phyloP scores from a whole-genome alignment of 257 asterid species.

The Jasminum sambac region DNA sequence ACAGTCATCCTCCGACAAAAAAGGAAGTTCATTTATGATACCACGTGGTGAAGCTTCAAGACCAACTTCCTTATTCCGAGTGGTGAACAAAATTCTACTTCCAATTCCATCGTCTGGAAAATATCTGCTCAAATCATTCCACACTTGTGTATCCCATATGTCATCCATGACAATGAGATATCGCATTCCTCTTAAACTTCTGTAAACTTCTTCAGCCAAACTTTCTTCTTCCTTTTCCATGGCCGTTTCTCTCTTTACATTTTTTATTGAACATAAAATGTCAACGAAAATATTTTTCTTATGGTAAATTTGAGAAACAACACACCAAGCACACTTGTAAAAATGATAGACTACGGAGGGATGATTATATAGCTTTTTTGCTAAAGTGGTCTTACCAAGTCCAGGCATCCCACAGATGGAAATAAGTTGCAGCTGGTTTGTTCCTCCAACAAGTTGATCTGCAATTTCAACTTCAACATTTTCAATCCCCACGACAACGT shows the following conservation, averaged over 20 bases:
- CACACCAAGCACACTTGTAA: constrained; percentile 15
- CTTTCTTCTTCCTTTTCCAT: constrained; percentile 12
- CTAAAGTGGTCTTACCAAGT: constrained; percentile 42
- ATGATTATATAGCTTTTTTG: constrained; percentile 23
- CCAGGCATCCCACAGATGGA: constrained; percentile 35
- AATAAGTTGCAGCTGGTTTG: constrained; percentile 1
- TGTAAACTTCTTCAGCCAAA: constrained; percentile 20
- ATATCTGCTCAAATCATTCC: background rate
- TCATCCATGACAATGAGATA: constrained; percentile 35
- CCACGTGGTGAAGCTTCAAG: background rate
- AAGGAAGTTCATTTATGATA: constrained; percentile 14
- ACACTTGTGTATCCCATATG: constrained; percentile 22
- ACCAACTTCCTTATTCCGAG: constrained; percentile 1
- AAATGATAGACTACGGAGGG: constrained; percentile 15
- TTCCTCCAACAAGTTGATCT: background rate
- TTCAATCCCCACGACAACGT: constrained; percentile 23
- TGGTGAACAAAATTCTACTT: constrained; percentile 33
- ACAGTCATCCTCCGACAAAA: constrained; percentile 19
- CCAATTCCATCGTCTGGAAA: constrained; percentile 21
- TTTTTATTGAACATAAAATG: constrained; percentile 14
- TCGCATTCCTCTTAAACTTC: constrained; percentile 17
- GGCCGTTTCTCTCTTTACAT: constrained; percentile 10
- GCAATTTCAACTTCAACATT: constrained; percentile 6
- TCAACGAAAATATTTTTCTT: constrained; percentile 20
- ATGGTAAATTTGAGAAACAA: background rate